Base-by-base conservation (phyloP, 352 stramenopile species). In the Globisporangium barbulae region DNA sequence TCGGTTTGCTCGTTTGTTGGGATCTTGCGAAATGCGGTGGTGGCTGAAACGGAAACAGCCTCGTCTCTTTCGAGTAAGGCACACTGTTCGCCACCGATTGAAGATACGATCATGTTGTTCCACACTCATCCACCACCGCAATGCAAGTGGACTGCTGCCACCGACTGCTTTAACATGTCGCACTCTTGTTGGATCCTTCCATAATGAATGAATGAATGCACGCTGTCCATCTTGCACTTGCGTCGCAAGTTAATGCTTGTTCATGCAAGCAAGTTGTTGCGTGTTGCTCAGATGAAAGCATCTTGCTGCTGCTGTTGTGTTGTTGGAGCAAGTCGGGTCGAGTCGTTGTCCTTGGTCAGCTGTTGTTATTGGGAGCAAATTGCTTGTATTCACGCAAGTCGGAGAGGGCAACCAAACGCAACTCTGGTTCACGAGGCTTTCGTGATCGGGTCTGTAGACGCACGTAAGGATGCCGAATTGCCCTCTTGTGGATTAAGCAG, bases 41-140 rank as follows among this genome's bases (percentile, higher is more conserved):
- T 42, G 28, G 30, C 21, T 54, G 50, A 56, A 56, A 56, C 50
- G 28, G 50, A 56, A 56, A 56, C 7, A 22, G 42, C 30, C 50
- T 56, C 50, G 50, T 57, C 50, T 42, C 50, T 57, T 37, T 42
- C 21, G 19, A 57, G 8, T n/a, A 35, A 57, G 50, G 30, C 30
- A 57, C 30, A 22, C 4, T 6, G 3, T 28, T 42, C 30, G 50
- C 17, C 50, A 57, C 50, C 25, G 50, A 57, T 15, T 19, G 7
- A 15, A 45, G 13, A 13, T 8, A 45, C 19, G 15, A 12, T 2
- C 5, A 39, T 42, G 8, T 42, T 42, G 12, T 3, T 48, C 42
- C 42, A 48, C 41, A 8, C 4, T 47, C 37, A 55, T 13, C 15
- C 49, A 55, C 17, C 49, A 55, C 49, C 49, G 15, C 25, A 35